Evolutionary conservation across 768 basidiomycete species (phyloP).

Genomic region (Boletus eberwhitei): DNA sequence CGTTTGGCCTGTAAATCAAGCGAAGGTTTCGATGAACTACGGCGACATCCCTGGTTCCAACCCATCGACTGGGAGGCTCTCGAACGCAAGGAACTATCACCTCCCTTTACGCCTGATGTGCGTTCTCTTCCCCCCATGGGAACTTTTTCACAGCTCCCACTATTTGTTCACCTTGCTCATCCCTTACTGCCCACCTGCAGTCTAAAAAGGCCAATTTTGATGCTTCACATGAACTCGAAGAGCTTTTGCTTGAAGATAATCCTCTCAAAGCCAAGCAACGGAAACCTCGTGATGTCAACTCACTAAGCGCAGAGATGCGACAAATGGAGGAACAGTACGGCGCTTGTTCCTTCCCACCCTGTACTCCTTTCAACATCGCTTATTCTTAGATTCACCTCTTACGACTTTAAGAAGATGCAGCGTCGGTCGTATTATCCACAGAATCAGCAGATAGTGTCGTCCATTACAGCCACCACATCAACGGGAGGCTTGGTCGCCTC

Average conservation of each 20-base stretch:
- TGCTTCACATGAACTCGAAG: constrained; percentile 96
- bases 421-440: constrained; percentile 89
- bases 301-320: constrained; percentile 86
- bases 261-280: constrained; percentile 93
- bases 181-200: constrained; percentile 40
- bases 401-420: constrained; percentile 91
- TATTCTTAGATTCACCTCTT: constrained; percentile 71
- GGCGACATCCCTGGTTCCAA: constrained; percentile 81
- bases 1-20: constrained; percentile 82
- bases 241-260: constrained; percentile 93
- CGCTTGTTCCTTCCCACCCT: background rate
- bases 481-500: constrained; percentile 69
- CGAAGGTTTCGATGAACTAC: constrained; percentile 78
- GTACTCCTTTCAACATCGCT: background rate
- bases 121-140: constrained; percentile 24
- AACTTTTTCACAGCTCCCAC: background rate
- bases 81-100: constrained; percentile 66
- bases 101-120: constrained; percentile 91
- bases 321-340: constrained; percentile 98
- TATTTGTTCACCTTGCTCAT: background rate
- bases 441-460: constrained; percentile 61
- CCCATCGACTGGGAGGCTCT: constrained; percentile 87
- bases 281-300: constrained; percentile 81
- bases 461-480: constrained; percentile 71
- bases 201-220: constrained; percentile 99